phyloP scores from a whole-genome alignment of 2,329 filamentous ascomycete genomes.

The Ceratocystis cubensis region DNA sequence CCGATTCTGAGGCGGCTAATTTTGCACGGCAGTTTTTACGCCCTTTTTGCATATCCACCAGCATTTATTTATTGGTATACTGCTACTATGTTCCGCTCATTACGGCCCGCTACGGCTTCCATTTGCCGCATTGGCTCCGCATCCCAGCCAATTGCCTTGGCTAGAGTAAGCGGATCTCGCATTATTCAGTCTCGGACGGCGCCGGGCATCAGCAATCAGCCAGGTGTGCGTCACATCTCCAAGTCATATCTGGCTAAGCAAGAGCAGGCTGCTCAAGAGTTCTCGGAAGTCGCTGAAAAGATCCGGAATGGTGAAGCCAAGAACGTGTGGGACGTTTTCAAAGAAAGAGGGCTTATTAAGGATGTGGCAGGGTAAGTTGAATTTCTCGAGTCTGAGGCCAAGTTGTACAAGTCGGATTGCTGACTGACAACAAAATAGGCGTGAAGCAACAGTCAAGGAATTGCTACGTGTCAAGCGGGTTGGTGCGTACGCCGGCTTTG shows the following conservation, averaged over 20 bases:
- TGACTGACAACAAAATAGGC: constrained; percentile 26
- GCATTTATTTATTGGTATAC: background rate
- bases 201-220: background rate
- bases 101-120: constrained; percentile 9
- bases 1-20: background rate
- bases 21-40: background rate
- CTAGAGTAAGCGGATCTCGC: background rate
- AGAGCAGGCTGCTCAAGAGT: constrained; percentile 33
- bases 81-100: constrained; percentile 17
- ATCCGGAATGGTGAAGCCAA: constrained; percentile 39
- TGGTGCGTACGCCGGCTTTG: constrained; percentile 67
- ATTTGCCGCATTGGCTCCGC: constrained; percentile 10
- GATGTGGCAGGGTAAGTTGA: constrained; percentile 56
- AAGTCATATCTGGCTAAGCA: constrained; percentile 35
- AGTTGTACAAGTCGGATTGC: background rate
- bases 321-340: constrained; percentile 50
- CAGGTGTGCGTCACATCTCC: constrained; percentile 30
- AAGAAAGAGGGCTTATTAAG: constrained; percentile 62
- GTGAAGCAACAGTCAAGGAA: constrained; percentile 43
- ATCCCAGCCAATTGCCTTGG: constrained; percentile 3
- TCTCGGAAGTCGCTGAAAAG: constrained; percentile 35
- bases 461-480: constrained; percentile 54
- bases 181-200: background rate
- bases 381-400: constrained; percentile 17
- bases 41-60: background rate